These are phyloP conservation scores for Melanomma pulvis-pyrius DNA, from an alignment of 495 filamentous ascomycete species.

Conservation along the genomic window DNA sequence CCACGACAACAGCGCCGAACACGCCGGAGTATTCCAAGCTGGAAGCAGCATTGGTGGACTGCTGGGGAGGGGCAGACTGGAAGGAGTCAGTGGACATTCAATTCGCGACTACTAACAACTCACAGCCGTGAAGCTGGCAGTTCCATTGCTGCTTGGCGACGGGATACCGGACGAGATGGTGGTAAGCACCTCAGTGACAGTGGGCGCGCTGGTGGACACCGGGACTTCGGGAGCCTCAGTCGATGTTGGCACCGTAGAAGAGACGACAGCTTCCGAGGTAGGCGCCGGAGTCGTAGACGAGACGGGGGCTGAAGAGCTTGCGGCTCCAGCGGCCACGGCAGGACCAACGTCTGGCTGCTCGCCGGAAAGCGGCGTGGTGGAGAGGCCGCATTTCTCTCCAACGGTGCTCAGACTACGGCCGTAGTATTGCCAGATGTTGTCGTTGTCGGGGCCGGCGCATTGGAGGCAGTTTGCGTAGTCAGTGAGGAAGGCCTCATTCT, in stretches of 20 bases:
- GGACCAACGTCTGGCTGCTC: slow-evolving; percentile 7
- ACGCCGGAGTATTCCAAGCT: background rate
- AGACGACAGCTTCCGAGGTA: background rate
- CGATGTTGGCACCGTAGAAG: background rate
- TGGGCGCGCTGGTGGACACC: background rate
- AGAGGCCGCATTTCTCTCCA: slow-evolving; percentile 46
- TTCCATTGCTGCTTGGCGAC: background rate
- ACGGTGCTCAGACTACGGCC: slow-evolving; percentile 44
- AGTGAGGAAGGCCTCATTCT: slow-evolving; percentile 47
- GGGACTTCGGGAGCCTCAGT: background rate
- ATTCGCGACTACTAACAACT: no score
- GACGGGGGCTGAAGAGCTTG: background rate
- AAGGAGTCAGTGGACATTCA: background rate
- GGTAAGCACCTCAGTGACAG: background rate
- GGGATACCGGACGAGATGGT: background rate
- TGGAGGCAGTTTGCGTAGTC: slow-evolving; percentile 50
- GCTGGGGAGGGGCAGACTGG: background rate
- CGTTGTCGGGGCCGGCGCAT: slow-evolving; percentile 48
- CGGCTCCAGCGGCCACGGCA: background rate
- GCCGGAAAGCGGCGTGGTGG: slow-evolving; percentile 45
- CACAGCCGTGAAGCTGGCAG: background rate
- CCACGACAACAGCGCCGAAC: background rate
- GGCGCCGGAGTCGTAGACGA: background rate
- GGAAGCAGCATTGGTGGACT: background rate
- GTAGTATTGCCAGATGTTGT: slow-evolving; percentile 56